phyloP scores from a whole-genome alignment of 495 filamentous ascomycete genomes.

The Hypoxylon subgilvum region DNA sequence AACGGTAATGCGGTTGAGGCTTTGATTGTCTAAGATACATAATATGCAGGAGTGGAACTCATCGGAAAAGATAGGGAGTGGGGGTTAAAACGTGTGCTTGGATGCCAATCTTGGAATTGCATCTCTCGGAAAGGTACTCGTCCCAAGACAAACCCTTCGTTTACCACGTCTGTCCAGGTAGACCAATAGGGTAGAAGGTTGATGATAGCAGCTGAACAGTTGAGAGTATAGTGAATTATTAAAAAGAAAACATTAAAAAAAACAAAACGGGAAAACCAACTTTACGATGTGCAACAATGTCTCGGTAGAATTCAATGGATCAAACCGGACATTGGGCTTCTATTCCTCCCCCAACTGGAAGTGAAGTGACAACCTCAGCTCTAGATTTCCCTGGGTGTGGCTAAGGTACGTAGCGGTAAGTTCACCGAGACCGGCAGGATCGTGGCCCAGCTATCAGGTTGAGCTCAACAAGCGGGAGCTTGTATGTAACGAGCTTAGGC shows the following conservation, averaged over 20 bases:
- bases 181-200: conserved; percentile 31
- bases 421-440: conserved; percentile 35
- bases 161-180: neutral
- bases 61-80: conserved; percentile 34
- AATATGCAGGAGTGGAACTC: conserved; percentile 30
- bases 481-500: conserved; percentile 9
- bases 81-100: conserved; percentile 1
- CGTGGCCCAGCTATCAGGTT: conserved; percentile 21
- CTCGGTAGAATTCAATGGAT: conserved; percentile 27
- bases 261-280: conserved; percentile 34
- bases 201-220: conserved; percentile 13
- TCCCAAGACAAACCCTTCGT: neutral
- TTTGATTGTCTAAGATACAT: conserved; percentile 10
- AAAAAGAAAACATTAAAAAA: neutral
- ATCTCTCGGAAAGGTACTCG: conserved; percentile 29
- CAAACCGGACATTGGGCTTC: conserved; percentile 27
- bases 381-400: too few species aligned
- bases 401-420: too few species aligned
- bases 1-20: conserved; percentile 27
- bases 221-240: conserved; percentile 6
- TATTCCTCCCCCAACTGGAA: conserved; percentile 29
- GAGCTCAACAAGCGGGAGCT: conserved; percentile 37
- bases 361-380: conserved; percentile 18
- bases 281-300: conserved; percentile 35
- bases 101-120: conserved; percentile 3